These are phyloP conservation scores for Lachnellula subtilissima DNA, from an alignment of 2,329 filamentous ascomycete species.

Conservation along the genomic window DNA sequence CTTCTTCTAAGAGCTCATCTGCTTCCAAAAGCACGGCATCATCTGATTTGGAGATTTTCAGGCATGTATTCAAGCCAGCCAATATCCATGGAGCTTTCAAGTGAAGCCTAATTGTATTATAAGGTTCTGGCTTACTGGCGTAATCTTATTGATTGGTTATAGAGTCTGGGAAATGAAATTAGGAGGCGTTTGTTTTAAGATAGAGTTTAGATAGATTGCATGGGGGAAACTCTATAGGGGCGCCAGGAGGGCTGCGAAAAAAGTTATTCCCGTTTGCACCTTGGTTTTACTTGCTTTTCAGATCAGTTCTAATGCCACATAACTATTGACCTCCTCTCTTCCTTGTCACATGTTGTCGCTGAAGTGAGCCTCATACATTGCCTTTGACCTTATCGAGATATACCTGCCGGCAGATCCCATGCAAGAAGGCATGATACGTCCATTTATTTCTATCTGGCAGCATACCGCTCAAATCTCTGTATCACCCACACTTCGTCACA, in stretches of 20 bases:
- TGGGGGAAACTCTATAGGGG: not conserved
- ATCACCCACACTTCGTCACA: not conserved
- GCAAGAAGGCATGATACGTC: not conserved
- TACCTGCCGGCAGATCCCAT: not conserved
- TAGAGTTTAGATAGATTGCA: not conserved
- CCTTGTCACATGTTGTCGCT: no score
- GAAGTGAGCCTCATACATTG: not conserved
- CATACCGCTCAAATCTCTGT: not conserved
- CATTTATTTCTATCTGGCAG: not conserved
- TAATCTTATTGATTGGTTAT: not conserved
- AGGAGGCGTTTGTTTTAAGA: not conserved
- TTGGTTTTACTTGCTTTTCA: not conserved
- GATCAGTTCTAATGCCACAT: not conserved
- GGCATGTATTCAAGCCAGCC: conserved; percentile 44
- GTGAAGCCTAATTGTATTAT: not conserved
- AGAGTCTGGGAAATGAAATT: not conserved
- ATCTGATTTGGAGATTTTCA: conserved; percentile 49
- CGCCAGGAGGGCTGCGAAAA: not conserved
- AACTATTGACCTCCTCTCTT: not conserved
- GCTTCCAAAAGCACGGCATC: conserved; percentile 30
- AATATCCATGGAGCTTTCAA: conserved; percentile 35
- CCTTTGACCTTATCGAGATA: not conserved
- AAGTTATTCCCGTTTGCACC: not conserved
- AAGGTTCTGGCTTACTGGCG: not conserved
- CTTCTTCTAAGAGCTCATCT: conserved; percentile 28